Evolutionary conservation across 1,284 basidiomycete species (phyloP).

Genomic region (Phylloporus sp.): DNA sequence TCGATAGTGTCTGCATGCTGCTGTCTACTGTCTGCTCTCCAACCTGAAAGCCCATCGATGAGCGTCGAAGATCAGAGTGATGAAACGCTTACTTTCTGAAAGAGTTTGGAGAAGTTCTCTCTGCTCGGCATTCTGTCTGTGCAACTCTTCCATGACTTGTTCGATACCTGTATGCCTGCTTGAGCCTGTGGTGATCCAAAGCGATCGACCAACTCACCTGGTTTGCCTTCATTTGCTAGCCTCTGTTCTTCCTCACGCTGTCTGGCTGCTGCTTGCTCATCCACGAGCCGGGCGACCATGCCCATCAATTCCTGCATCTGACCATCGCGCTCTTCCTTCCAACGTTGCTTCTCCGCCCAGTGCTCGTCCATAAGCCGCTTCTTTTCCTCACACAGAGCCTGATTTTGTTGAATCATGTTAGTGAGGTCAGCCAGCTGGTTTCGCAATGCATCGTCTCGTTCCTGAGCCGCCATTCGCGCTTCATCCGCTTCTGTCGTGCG

Average conservation of each 20-base stretch:
- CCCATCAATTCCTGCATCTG: conserved; percentile 56
- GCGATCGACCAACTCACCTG: conserved; percentile 43
- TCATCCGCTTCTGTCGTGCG: conserved; percentile 62
- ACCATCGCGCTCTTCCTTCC: conserved; percentile 58
- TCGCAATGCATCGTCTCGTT: conserved; percentile 61
- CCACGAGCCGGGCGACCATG: conserved; percentile 59
- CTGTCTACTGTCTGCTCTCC: conserved; percentile 61
- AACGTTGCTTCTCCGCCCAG: conserved; percentile 58
- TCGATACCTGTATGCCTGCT: conserved; percentile 47
- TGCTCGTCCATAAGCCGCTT: conserved; percentile 57
- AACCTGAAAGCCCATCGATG: conserved; percentile 43
- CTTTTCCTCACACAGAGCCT: conserved; percentile 58
- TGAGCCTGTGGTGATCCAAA: conserved; percentile 7
- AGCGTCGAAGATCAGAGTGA: conserved; percentile 5
- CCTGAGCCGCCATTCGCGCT: conserved; percentile 53
- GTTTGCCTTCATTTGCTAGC: conserved; percentile 49
- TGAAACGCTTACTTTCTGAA: conserved; percentile 51
- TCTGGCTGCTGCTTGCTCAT: conserved; percentile 55
- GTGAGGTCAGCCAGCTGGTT: conserved; percentile 69
- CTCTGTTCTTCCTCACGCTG: conserved; percentile 54
- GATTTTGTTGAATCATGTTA: conserved; percentile 66
- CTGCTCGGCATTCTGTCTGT: conserved; percentile 55
- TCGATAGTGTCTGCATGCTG: conserved; percentile 67
- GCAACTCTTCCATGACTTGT: conserved; percentile 56
- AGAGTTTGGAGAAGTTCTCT: conserved; percentile 51